These are phyloP conservation scores for Aspergillus carlsbadensis DNA, from an alignment of 495 filamentous ascomycete species.

Conservation along the genomic window DNA sequence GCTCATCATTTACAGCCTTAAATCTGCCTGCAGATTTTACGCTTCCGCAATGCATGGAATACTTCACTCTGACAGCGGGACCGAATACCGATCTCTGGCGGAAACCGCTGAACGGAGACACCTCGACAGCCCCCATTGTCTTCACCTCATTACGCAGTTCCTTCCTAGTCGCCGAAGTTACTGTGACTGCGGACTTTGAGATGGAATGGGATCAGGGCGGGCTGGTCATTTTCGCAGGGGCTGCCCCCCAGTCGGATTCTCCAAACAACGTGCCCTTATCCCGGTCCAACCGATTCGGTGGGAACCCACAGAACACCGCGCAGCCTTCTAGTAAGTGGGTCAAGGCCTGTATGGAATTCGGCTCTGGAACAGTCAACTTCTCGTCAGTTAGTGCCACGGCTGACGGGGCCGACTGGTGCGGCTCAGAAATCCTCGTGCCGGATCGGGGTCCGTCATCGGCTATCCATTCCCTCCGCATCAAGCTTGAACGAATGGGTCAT, in stretches of 20 bases:
- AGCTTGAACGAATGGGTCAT: conserved; percentile 57
- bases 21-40: conserved; percentile 47
- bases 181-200: conserved; percentile 57
- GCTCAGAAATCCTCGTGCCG: conserved; percentile 42
- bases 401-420: conserved; percentile 57
- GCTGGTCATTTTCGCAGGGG: conserved; percentile 76
- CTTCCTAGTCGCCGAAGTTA: conserved; percentile 59
- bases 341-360: conserved; percentile 59
- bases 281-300: conserved; percentile 16
- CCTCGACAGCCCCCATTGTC: conserved; percentile 56
- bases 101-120: conserved; percentile 55
- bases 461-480: conserved; percentile 50
- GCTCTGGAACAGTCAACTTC: conserved; percentile 50
- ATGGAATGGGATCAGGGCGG: conserved; percentile 66
- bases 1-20: conserved; percentile 51
- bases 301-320: neutral
- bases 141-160: conserved; percentile 54
- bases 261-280: conserved; percentile 20
- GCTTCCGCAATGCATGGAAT: conserved; percentile 55
- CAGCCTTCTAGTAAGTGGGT: conserved; percentile 54
- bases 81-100: conserved; percentile 56
- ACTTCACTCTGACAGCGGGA: conserved; percentile 55
- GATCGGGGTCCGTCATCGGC: conserved; percentile 17
- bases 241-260: conserved; percentile 51
- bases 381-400: conserved; percentile 55